A percentile compares a stretch with the other conserved stretches of the same genome.
phyloP scores from a whole-genome alignment of 2,329 filamentous ascomycete species.

The Ceratocystis smalleyi region DNA sequence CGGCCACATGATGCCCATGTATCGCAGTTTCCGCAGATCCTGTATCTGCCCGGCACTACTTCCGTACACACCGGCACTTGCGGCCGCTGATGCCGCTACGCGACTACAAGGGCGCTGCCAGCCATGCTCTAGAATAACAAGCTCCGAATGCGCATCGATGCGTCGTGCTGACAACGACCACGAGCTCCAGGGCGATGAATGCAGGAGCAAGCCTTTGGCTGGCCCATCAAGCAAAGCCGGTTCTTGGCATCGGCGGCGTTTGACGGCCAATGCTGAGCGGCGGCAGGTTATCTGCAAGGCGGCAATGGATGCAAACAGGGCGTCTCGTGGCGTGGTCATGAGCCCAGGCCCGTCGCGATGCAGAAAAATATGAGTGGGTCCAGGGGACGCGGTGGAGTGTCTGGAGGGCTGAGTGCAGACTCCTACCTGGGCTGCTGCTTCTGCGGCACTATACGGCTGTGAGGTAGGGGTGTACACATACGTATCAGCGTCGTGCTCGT shows the following conservation, averaged over 20 bases:
- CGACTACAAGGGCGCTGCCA: slow-evolving; percentile 13
- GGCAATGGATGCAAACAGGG: neutral
- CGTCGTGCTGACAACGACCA: slow-evolving; percentile 9
- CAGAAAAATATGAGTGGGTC: slow-evolving; percentile 6
- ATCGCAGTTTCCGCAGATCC: neutral
- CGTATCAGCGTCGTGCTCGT: neutral
- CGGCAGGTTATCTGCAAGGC: slow-evolving; percentile 6
- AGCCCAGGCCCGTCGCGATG: slow-evolving; percentile 12
- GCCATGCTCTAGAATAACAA: slow-evolving; percentile 13
- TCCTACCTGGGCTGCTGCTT: neutral
- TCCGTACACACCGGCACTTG: slow-evolving; percentile 4
- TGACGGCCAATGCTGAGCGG: neutral
- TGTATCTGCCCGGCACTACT: slow-evolving; percentile 8
- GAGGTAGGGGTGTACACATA: neutral
- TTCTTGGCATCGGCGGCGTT: neutral
- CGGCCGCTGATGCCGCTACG: neutral
- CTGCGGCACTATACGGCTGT: neutral
- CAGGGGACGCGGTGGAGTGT: neutral
- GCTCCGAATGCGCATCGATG: slow-evolving; percentile 3
- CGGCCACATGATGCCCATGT: slow-evolving; percentile 12
- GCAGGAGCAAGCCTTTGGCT: neutral
- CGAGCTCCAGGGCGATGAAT: slow-evolving; percentile 11
- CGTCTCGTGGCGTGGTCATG: slow-evolving; percentile 7
- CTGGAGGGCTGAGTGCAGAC: neutral
- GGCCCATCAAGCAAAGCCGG: neutral